Evolutionary conservation across 2,329 filamentous ascomycete species (phyloP).

Genomic region (Penicillium hordei): DNA sequence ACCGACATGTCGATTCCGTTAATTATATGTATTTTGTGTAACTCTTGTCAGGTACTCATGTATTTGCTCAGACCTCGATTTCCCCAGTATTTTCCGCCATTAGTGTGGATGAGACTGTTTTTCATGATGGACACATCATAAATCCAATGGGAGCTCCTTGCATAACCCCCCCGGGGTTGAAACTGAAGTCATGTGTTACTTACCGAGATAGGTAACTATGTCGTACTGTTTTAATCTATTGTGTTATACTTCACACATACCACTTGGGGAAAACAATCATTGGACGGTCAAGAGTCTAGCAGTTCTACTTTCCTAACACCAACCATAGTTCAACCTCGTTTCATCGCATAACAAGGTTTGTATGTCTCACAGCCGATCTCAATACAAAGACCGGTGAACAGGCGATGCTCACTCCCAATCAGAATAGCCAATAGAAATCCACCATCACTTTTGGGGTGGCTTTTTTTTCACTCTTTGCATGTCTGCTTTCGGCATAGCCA

Average conservation of each 20-base stretch:
- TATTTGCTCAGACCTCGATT: neutral
- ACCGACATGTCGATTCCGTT: rapidly evolving
- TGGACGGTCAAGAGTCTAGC: neutral
- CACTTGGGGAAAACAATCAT: neutral
- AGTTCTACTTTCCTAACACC: neutral
- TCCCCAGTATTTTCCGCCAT: neutral
- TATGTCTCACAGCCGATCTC: neutral
- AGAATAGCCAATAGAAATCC: neutral
- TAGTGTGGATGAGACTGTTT: neutral
- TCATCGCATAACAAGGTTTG: neutral
- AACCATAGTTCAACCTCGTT: neutral
- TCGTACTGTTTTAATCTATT: neutral
- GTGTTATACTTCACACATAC: neutral
- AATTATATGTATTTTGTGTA: neutral
- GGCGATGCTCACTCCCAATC: neutral
- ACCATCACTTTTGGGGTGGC: neutral
- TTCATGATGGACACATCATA: slow-evolving; percentile 3
- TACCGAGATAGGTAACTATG: neutral
- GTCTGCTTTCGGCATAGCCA: neutral
- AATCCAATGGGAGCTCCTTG: slow-evolving; percentile 10
- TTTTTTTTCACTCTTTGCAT: neutral
- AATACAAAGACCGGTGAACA: neutral
- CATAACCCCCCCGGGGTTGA: neutral
- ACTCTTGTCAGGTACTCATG: neutral
- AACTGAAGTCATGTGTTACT: neutral